phyloP scores from a whole-genome alignment of 129 eudicot species.

The Centella asiatica region DNA sequence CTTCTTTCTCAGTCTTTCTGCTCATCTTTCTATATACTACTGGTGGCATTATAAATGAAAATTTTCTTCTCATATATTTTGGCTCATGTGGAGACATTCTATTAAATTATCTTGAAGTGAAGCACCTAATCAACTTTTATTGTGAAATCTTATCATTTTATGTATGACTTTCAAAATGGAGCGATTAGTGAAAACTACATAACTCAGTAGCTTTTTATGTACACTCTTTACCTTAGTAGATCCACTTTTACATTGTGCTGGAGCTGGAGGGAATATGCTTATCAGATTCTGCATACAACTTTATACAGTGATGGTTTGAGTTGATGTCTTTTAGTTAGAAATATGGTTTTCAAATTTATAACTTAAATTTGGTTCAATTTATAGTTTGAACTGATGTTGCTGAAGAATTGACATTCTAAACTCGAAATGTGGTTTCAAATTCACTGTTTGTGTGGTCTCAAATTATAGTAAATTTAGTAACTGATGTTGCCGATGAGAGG shows the following conservation, averaged over 20 bases:
- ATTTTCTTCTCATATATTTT: not conserved
- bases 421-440: too few relatives aligned
- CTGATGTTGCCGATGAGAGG: too few relatives aligned
- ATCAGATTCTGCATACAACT: too few relatives aligned
- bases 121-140: not conserved
- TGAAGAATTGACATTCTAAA: too few relatives aligned
- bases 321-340: not conserved
- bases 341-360: not conserved
- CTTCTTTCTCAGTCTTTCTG: slow-evolving; percentile 12
- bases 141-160: too few relatives aligned
- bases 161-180: too few relatives aligned
- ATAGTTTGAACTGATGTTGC: not conserved
- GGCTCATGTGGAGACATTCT: not conserved
- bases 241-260: not conserved
- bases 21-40: not conserved
- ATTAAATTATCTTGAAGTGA: not conserved
- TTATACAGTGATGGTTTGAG: not conserved
- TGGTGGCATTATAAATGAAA: not conserved
- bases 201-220: not conserved
- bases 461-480: too few relatives aligned
- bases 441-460: too few relatives aligned
- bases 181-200: too few relatives aligned
- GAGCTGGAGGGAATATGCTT: too few relatives aligned
- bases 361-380: too few relatives aligned
- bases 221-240: not conserved